Percentiles rank a stretch among this genome's conserved stretches.
phyloP scores from a whole-genome alignment of 108 stramenopile genomes.

The Schizochytrium sp. region DNA sequence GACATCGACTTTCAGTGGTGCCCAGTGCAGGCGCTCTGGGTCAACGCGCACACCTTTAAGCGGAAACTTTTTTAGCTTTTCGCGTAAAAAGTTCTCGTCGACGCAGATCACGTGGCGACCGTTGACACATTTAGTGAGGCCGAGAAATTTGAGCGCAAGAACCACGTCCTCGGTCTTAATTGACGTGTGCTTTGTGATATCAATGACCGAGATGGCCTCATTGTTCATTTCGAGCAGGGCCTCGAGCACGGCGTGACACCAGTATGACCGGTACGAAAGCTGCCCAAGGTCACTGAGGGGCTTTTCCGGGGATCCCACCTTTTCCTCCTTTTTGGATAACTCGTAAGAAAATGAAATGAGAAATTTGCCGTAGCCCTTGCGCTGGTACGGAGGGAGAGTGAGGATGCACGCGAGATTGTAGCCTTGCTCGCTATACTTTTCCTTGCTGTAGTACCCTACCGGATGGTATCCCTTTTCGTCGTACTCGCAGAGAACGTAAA shows the following conservation, averaged over 20 bases:
- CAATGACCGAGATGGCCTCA: slow-evolving; percentile 65
- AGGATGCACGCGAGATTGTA: slow-evolving; percentile 99
- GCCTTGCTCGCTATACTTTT: slow-evolving; percentile 95
- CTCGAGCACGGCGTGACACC: slow-evolving; percentile 74
- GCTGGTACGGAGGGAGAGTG: slow-evolving; percentile 94
- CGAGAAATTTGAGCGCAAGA: slow-evolving; percentile 79
- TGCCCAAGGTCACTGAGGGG: slow-evolving; percentile 96
- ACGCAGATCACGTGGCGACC: slow-evolving; percentile 81
- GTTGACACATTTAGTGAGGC: slow-evolving; percentile 93
- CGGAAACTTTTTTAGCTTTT: neutral
- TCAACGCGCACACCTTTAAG: slow-evolving; percentile 63
- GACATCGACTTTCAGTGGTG: slow-evolving; percentile 74
- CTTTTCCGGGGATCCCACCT: slow-evolving; percentile 94
- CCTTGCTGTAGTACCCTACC: slow-evolving; percentile 96
- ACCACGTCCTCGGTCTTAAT: slow-evolving; percentile 96
- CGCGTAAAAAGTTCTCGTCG: neutral
- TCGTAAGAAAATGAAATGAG: slow-evolving; percentile 95
- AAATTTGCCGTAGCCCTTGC: slow-evolving; percentile 97
- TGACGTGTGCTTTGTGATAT: slow-evolving; percentile 71
- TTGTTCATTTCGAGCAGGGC: slow-evolving; percentile 25
- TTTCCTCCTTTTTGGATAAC: slow-evolving; percentile 87
- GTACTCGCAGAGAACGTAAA: slow-evolving; percentile 87
- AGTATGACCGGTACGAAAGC: slow-evolving; percentile 85
- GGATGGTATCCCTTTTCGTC: slow-evolving; percentile 74
- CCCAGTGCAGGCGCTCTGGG: slow-evolving; percentile 84